Evolutionary conservation across 1,284 basidiomycete species (phyloP).

Genomic region (Leccinum fallax): DNA sequence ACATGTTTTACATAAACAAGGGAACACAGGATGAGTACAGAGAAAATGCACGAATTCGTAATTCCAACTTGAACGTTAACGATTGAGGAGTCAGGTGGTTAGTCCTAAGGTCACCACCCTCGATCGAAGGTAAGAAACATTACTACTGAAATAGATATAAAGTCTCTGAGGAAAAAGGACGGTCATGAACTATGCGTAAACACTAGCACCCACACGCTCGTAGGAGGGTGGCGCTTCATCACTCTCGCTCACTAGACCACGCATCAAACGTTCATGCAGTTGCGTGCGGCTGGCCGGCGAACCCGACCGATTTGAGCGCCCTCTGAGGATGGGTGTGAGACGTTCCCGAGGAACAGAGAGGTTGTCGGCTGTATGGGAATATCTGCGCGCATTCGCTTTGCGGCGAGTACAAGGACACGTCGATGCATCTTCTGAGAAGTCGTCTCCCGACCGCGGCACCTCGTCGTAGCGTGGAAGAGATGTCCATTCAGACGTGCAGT

Average conservation of each 20-base stretch:
- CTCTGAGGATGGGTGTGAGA: constrained; percentile 38
- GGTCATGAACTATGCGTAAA: not conserved
- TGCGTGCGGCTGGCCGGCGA: constrained; percentile 44
- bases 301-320: constrained; percentile 31
- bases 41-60: not conserved
- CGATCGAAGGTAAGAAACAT: not conserved
- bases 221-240: constrained; percentile 71
- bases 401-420: constrained; percentile 46
- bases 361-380: not conserved
- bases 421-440: constrained; percentile 35
- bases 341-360: constrained; percentile 22
- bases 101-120: not conserved
- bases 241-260: constrained; percentile 61
- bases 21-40: not conserved
- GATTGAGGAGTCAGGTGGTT: too few relatives aligned
- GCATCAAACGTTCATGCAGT: constrained; percentile 61
- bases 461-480: constrained; percentile 72
- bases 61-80: too few relatives aligned
- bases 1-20: not conserved
- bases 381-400: constrained; percentile 8
- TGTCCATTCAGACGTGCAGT: constrained; percentile 78
- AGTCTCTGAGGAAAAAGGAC: not conserved
- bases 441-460: constrained; percentile 34
- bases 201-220: constrained; percentile 26
- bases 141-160: not conserved